Evolutionary conservation across 176 grass and related monocot genomes (phyloP), one percentile per base, ranked within the genome.

Genomic region (Juncus effusus): DNA sequence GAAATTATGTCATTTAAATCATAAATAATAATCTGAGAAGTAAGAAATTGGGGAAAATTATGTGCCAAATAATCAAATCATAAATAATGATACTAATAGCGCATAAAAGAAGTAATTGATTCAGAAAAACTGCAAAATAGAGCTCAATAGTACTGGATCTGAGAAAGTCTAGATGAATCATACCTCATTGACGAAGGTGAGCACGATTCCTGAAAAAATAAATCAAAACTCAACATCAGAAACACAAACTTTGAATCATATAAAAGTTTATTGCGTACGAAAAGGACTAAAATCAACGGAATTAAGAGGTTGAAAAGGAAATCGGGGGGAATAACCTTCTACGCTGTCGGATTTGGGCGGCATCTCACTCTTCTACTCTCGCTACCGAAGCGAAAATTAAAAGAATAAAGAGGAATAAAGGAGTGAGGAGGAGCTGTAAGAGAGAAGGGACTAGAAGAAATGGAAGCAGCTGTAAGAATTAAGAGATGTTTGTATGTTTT

Each of bases 141-240:
- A 63, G 11, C 42, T 64, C 59, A 16, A 75, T 56, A 58, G 51
- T 56, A 71, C 41, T 19, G 9, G 41, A 59, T 71, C 54, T 3
- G 51, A 77, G 15, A 51, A 54, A 53, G n/a, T 56, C 59, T 1
- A 76, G 3, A 56, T 67, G 37, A 13, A 0, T 2, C 13, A 65
- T 77, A 90, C 91, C 91, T 96, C 87, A 62, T 87, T 96, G n/a
- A 96, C 87, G 76, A 80, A 96, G 54, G 41, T 75, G 47, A 96
- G 79, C 62, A 96, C 87, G 79, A 96, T 96, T 57, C 87, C 84
- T 87, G 84, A 51, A 37, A 19, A 51, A 9, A 53, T 38, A 49
- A 9, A 51, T 13, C 12, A 50, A 40, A 61, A 42, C 57, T 14
- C 3, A 59, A 64, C n/a, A 58, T 63, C 52, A 64, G 16, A 64